These are phyloP conservation scores for Uronychia setigera DNA, from an alignment of 73 alveolate species.

Conservation along the genomic window DNA sequence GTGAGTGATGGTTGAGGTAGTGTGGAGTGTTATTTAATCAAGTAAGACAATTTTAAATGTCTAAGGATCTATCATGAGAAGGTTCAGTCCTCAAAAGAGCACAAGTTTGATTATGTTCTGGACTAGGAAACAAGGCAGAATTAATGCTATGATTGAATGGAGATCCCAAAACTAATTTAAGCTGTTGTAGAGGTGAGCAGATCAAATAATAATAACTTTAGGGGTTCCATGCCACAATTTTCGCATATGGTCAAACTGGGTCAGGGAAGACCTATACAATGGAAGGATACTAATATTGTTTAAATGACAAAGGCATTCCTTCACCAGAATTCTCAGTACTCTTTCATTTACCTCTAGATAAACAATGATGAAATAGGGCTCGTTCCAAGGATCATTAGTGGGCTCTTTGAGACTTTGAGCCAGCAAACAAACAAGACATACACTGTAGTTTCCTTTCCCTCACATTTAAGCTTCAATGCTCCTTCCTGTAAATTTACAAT, in stretches of 20 bases:
- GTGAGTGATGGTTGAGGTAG: too few species aligned
- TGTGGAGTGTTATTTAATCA: too few species aligned
- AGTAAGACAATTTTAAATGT: too few species aligned
- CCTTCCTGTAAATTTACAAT: conserved; percentile 36
- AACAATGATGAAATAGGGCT: conserved; percentile 20
- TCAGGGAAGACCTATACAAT: conserved; percentile 52
- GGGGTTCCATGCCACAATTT: conserved; percentile 46
- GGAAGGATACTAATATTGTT: conserved; percentile 47
- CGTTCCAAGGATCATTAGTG: conserved; percentile 25
- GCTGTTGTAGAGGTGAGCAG: conserved; percentile 40
- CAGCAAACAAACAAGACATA: not conserved
- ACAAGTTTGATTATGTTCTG: conserved; percentile 33
- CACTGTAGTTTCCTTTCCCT: not conserved
- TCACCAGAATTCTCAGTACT: conserved; percentile 5
- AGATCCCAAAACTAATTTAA: conserved; percentile 8
- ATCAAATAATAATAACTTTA: conserved; percentile 4
- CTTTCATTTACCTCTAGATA: not conserved
- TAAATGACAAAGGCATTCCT: conserved; percentile 30
- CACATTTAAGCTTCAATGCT: conserved; percentile 28
- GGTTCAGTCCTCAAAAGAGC: not conserved
- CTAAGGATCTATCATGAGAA: not conserved
- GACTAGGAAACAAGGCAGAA: conserved; percentile 20
- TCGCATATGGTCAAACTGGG: conserved; percentile 56
- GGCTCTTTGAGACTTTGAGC: conserved; percentile 21
- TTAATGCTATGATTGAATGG: conserved; percentile 11